Evolutionary conservation across 2,329 filamentous ascomycete genomes (phyloP).

Genomic region (Tolypocladium cylindrosporum): DNA sequence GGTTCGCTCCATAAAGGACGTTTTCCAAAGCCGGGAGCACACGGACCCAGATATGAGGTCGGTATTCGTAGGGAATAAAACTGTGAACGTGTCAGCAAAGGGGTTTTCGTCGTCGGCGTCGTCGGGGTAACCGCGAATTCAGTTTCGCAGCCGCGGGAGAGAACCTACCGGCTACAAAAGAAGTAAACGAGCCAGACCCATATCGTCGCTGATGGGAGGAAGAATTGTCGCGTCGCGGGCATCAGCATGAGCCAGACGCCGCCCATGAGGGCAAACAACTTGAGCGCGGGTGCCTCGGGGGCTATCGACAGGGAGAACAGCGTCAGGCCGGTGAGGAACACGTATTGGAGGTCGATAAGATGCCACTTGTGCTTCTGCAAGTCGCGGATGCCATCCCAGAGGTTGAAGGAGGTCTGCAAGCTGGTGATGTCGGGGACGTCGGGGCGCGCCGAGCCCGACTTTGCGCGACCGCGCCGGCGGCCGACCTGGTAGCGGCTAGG

Average conservation of each 20-base stretch:
- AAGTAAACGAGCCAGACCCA: conserved; percentile 85
- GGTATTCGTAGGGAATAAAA: conserved; percentile 81
- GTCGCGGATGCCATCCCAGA: conserved; percentile 64
- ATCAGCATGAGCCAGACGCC: conserved; percentile 64
- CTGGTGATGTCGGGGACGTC: conserved; percentile 54
- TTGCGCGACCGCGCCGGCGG: conserved; percentile 27
- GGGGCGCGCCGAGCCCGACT: conserved; percentile 22
- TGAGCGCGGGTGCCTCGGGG: conserved; percentile 68
- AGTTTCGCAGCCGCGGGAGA: background rate
- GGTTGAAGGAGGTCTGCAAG: conserved; percentile 74
- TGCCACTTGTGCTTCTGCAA: conserved; percentile 73
- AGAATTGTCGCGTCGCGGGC: conserved; percentile 82
- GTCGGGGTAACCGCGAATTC: background rate
- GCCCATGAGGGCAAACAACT: conserved; percentile 59
- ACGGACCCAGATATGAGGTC: conserved; percentile 90
- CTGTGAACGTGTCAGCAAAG: conserved; percentile 30
- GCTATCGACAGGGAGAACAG: conserved; percentile 81
- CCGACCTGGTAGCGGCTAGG: conserved; percentile 28
- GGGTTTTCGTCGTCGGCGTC: background rate
- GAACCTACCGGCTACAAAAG: conserved; percentile 79
- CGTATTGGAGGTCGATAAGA: conserved; percentile 75
- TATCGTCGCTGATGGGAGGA: conserved; percentile 77
- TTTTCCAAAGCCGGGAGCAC: conserved; percentile 92
- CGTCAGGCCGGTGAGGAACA: conserved; percentile 60
- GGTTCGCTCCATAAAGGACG: conserved; percentile 88